phyloP scores from a whole-genome alignment of 1,284 basidiomycete genomes.

The Ustilago crameri region DNA sequence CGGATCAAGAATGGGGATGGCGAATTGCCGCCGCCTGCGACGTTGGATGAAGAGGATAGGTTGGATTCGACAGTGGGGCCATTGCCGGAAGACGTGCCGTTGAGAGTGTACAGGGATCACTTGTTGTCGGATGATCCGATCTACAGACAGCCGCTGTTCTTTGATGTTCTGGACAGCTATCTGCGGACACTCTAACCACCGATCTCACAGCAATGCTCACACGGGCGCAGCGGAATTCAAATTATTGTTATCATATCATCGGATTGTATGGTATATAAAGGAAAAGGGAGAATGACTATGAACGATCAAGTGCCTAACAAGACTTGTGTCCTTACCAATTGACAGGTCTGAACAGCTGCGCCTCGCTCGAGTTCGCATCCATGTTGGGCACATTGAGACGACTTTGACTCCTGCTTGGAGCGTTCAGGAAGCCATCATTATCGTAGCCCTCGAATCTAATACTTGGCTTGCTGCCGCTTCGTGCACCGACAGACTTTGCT shows the following conservation, averaged over 20 bases:
- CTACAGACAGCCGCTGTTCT: slow-evolving; percentile 16
- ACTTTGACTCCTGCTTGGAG: slow-evolving; percentile 11
- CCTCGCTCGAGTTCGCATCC: slow-evolving; percentile 21
- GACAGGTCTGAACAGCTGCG: slow-evolving; percentile 21
- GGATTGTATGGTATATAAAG: neutral
- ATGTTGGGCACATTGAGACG: slow-evolving; percentile 8
- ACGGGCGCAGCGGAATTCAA: neutral
- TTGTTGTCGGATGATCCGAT: slow-evolving; percentile 11
- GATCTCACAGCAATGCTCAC: neutral
- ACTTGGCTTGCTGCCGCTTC: neutral
- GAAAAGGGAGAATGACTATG: neutral
- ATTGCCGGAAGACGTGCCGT: slow-evolving; percentile 3
- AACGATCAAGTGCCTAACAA: too few relatives aligned
- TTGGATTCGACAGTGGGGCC: slow-evolving; percentile 19
- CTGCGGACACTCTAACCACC: slow-evolving; percentile 4
- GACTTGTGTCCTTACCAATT: neutral
- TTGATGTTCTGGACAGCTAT: slow-evolving; percentile 34
- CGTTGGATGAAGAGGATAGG: slow-evolving; percentile 26
- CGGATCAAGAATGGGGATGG: slow-evolving; percentile 37
- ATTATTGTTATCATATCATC: neutral
- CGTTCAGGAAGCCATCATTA: neutral
- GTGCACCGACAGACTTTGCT: neutral
- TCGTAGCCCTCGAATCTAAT: slow-evolving; percentile 15
- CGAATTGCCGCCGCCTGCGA: slow-evolving; percentile 1
- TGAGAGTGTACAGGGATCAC: slow-evolving; percentile 25